Conservation (phyloP, 1,284 basidiomycete species). For the Ustilago esculenta region DNA sequence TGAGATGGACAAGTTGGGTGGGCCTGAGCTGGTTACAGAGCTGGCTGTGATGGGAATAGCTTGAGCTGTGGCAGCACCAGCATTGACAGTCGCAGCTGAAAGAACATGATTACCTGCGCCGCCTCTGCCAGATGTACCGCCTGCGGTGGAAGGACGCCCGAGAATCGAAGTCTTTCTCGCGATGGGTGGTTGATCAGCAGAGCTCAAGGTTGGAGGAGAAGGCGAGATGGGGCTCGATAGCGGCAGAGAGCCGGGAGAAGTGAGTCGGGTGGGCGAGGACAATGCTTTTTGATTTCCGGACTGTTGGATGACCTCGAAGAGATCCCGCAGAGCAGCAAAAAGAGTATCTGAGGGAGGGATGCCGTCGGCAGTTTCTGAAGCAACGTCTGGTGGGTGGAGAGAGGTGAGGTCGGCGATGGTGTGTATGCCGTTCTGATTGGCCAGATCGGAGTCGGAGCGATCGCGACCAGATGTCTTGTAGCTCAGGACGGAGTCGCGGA, state of each 20-base stretch:
- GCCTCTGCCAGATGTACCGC: constrained; percentile 28
- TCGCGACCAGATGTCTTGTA: constrained; percentile 20
- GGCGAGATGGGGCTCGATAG: constrained; percentile 31
- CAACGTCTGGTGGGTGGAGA: constrained; percentile 12
- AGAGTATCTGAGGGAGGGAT: constrained; percentile 40
- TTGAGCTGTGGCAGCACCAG: constrained; percentile 16
- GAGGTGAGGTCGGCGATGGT: constrained; percentile 10
- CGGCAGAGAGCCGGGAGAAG: constrained; percentile 26
- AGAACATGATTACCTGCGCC: constrained; percentile 26
- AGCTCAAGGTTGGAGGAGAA: constrained; percentile 5
- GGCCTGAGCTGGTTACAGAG: constrained; percentile 20
- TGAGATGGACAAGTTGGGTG: constrained; percentile 36
- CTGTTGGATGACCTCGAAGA: constrained; percentile 48
- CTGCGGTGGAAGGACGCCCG: constrained; percentile 31
- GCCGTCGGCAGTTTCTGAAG: constrained; percentile 22
- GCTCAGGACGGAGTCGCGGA: constrained; percentile 76
- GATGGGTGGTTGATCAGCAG: constrained; percentile 11
- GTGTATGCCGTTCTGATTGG: constrained; percentile 3
- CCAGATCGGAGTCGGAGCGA: constrained; percentile 17
- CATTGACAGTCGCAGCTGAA: constrained; percentile 5
- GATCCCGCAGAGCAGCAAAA: constrained; percentile 45
- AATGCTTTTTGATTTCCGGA: constrained; percentile 29
- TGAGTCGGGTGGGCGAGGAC: constrained; percentile 32
- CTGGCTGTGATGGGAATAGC: constrained; percentile 35
- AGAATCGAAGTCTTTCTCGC: constrained; percentile 34